A percentile compares a stretch with the other conserved stretches of the same genome.
These are phyloP conservation scores for Zychaea mexicana DNA, from an alignment of 371 early-diverging fungal genomes.

Conservation along the genomic window DNA sequence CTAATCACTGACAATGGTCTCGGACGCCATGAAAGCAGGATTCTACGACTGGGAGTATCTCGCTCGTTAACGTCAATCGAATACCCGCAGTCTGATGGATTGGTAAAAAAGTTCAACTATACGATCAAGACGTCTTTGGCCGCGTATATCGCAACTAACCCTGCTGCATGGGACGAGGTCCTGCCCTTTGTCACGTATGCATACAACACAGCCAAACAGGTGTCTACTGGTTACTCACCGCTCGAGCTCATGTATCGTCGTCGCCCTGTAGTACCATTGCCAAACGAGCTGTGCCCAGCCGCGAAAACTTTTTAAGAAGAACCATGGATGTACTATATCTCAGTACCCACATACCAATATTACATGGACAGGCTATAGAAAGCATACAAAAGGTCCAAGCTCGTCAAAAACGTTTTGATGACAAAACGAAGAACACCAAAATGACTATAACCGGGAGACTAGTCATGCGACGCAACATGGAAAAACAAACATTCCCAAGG, in stretches of 20 bases:
- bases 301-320: neutral
- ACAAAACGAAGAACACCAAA: neutral
- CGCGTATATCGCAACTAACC: neutral
- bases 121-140: constrained; percentile 16
- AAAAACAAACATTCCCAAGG: constrained; percentile 2
- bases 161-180: constrained; percentile 11
- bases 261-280: neutral
- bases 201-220: constrained; percentile 22
- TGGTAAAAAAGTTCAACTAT: constrained; percentile 20
- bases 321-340: neutral
- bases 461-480: neutral
- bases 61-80: constrained; percentile 18
- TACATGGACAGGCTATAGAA: neutral
- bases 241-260: constrained; percentile 18
- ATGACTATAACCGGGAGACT: constrained; percentile 2
- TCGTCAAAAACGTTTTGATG: neutral
- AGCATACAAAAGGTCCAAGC: neutral
- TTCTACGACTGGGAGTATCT: constrained; percentile 6
- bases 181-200: constrained; percentile 19
- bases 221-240: constrained; percentile 15
- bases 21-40: constrained; percentile 11
- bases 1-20: constrained; percentile 20
- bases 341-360: neutral
- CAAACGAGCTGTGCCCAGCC: neutral
- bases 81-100: constrained; percentile 20